Evolutionary conservation across 148 eudicot genomes (phyloP).

Genomic region (Rhododendron vialii): DNA sequence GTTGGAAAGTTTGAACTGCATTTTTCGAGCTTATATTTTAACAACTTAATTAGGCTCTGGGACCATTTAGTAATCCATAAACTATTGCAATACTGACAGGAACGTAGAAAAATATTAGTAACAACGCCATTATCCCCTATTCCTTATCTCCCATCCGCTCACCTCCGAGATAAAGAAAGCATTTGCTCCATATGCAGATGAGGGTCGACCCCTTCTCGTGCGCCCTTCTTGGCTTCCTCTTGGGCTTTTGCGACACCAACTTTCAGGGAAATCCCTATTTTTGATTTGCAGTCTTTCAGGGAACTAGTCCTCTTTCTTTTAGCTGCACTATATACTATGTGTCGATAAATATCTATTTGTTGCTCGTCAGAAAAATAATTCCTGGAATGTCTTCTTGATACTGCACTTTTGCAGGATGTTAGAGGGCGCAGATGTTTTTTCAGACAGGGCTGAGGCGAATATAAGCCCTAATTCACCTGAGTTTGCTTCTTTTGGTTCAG

Average conservation of each 20-base stretch:
- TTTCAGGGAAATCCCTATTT: background rate
- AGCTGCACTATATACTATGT: background rate
- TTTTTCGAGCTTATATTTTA: background rate
- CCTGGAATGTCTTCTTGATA: background rate
- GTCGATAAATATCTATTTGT: background rate
- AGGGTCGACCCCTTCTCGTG: background rate
- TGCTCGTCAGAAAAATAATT: background rate
- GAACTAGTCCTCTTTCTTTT: background rate
- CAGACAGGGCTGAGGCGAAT: conserved; percentile 14
- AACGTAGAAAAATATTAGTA: background rate
- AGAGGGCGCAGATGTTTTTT: conserved; percentile 14
- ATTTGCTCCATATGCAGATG: background rate
- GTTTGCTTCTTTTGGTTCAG: conserved; percentile 22
- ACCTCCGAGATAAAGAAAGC: background rate
- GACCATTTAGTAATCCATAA: background rate
- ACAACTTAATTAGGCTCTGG: background rate
- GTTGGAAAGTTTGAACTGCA: background rate
- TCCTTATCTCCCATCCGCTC: background rate
- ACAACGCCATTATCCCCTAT: background rate
- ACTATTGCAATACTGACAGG: background rate
- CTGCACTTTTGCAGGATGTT: conserved; percentile 18
- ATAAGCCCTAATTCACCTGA: conserved; percentile 10
- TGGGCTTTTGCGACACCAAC: background rate
- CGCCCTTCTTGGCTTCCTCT: background rate
- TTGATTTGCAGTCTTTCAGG: background rate